Evolutionary conservation across 75 land plant species (phyloP).

Genomic region (Ceratopteris richardii): DNA sequence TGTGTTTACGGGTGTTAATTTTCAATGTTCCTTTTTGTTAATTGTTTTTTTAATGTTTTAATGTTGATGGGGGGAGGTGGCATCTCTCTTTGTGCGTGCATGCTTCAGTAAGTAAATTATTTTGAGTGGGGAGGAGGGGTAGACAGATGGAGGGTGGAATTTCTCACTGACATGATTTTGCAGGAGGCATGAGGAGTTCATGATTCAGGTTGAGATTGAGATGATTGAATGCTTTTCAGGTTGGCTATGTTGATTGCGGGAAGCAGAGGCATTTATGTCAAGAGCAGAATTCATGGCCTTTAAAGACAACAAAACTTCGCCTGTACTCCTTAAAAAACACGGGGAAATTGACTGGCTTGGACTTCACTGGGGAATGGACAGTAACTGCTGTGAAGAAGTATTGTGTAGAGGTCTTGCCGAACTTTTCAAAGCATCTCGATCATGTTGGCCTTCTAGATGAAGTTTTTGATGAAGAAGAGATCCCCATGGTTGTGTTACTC

Average conservation of each 20-base stretch:
- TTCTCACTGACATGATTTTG: no score
- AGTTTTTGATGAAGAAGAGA: conserved; percentile 9
- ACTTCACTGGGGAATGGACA: conserved; percentile 55
- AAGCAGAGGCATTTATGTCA: conserved; percentile 50
- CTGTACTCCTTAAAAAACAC: conserved; percentile 50
- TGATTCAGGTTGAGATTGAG: no score
- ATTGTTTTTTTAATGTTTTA: no score
- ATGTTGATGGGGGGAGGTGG: no score
- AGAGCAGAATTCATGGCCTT: conserved; percentile 38
- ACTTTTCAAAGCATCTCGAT: conserved; percentile 49
- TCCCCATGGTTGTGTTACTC: conserved; percentile 54
- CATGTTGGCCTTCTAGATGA: conserved; percentile 23
- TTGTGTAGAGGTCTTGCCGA: conserved; percentile 60
- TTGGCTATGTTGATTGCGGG: conserved; percentile 66
- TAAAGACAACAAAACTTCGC: conserved; percentile 35
- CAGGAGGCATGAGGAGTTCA: no score
- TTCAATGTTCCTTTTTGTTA: no score
- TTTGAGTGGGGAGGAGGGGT: no score
- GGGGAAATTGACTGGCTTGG: conserved; percentile 46
- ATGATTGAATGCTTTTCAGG: conserved; percentile 46
- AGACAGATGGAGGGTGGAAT: no score
- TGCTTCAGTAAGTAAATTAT: no score
- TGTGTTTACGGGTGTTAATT: no score
- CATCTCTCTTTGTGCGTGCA: no score
- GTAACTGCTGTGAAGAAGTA: conserved; percentile 45